phyloP scores from a whole-genome alignment of 305 asterid genomes.

The Rubia peregrina region DNA sequence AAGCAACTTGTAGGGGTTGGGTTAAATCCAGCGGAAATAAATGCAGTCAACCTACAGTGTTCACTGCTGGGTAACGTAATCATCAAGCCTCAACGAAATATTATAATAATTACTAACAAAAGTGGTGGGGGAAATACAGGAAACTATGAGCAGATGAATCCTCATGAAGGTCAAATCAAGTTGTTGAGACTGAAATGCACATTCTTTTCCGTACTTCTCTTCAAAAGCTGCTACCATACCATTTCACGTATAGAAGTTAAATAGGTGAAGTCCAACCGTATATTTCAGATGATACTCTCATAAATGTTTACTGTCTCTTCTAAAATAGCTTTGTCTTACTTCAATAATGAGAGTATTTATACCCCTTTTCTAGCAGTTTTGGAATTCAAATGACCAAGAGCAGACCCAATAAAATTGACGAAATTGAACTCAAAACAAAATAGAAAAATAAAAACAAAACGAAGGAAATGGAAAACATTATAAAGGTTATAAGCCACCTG shows the following conservation, averaged over 20 bases:
- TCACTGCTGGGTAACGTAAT: neutral
- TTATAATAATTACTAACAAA: neutral
- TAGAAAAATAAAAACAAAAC: neutral
- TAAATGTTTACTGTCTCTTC: neutral
- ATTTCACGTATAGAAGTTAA: neutral
- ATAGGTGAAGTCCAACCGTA: neutral
- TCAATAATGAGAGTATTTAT: neutral
- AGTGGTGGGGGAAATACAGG: neutral
- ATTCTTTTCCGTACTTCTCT: neutral
- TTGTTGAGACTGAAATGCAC: neutral
- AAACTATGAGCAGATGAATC: neutral
- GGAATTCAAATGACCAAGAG: neutral
- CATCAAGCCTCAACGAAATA: neutral
- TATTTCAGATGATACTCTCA: neutral
- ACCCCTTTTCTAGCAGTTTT: neutral
- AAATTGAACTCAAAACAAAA: neutral
- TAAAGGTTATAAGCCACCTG: slow-evolving; percentile 32
- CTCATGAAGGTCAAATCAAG: slow-evolving; percentile 4
- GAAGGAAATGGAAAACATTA: neutral
- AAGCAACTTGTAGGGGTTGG: neutral
- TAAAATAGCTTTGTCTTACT: neutral
- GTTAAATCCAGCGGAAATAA: neutral
- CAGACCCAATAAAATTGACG: neutral
- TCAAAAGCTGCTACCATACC: neutral
- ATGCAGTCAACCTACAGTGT: neutral